Evolutionary conservation across 1,139 yeast species (phyloP).

Genomic region (Yamadazyma diospyri): DNA sequence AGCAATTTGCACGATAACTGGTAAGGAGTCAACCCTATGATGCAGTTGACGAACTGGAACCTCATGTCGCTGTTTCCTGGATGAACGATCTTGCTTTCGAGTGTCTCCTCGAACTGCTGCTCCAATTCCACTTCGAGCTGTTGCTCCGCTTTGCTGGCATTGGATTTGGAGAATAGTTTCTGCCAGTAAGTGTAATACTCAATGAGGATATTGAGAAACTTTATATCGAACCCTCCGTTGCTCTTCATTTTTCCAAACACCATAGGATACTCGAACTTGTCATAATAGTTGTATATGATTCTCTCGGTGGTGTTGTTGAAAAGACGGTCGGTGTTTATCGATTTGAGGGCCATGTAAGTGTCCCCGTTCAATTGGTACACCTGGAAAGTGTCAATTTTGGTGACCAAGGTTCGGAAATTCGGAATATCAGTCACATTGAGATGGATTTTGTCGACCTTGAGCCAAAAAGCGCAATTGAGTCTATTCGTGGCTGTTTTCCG

Average conservation of each 20-base stretch:
- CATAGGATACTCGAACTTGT: constrained; percentile 9
- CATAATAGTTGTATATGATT: constrained; percentile 10
- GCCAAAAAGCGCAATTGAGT: constrained; percentile 17
- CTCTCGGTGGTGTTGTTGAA: constrained; percentile 8
- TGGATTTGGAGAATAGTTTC: constrained; percentile 19
- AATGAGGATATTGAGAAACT: constrained; percentile 41
- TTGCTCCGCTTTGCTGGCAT: constrained; percentile 5
- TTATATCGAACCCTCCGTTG: constrained; percentile 25
- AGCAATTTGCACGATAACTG: constrained; percentile 51
- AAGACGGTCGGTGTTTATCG: constrained; percentile 20
- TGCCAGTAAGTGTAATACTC: constrained; percentile 62
- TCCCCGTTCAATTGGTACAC: constrained; percentile 31
- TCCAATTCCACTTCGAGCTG: constrained; percentile 13
- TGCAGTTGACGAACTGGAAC: constrained; percentile 47
- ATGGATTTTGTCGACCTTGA: constrained; percentile 21
- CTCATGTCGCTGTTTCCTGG: constrained; percentile 26
- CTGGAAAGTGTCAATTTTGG: constrained; percentile 21
- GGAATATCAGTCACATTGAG: constrained; percentile 18
- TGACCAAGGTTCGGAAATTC: constrained; percentile 44
- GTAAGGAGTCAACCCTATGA: constrained; percentile 58
- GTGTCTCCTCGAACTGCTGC: not conserved
- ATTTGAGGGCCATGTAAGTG: constrained; percentile 27
- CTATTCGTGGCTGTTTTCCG: constrained; percentile 8
- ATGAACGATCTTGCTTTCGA: not conserved
- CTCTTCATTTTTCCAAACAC: constrained; percentile 8